These are phyloP conservation scores for Aphanocladium album DNA, from an alignment of 2,329 filamentous ascomycete genomes.

Conservation along the genomic window DNA sequence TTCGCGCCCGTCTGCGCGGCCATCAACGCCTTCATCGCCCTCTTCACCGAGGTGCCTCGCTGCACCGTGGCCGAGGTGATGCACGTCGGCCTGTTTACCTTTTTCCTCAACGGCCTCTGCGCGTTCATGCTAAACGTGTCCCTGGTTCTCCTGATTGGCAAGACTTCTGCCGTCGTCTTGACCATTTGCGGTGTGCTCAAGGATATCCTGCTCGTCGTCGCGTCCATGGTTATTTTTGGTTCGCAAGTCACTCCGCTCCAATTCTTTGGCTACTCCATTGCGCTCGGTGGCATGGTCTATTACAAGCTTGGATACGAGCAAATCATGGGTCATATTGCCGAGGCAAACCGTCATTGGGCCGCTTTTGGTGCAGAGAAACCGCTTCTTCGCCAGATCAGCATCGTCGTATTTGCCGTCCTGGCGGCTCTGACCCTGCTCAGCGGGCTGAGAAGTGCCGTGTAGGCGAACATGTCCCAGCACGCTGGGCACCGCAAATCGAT, in stretches of 20 bases:
- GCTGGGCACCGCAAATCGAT: neutral
- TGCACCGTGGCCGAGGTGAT: constrained; percentile 66
- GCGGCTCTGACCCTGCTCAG: neutral
- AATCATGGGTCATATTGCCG: constrained; percentile 64
- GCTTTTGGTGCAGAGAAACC: constrained; percentile 69
- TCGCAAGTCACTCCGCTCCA: constrained; percentile 70
- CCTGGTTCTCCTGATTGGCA: constrained; percentile 82
- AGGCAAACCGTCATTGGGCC: constrained; percentile 66
- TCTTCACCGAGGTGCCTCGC: constrained; percentile 68
- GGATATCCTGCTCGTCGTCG: constrained; percentile 76
- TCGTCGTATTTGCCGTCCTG: constrained; percentile 26
- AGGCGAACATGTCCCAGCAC: neutral
- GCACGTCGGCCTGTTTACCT: constrained; percentile 65
- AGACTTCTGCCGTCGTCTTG: constrained; percentile 79
- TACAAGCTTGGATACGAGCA: constrained; percentile 74
- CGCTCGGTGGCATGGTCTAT: constrained; percentile 71
- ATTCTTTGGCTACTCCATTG: constrained; percentile 79
- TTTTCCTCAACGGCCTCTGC: constrained; percentile 70
- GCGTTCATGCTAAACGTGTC: constrained; percentile 81
- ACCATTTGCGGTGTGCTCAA: constrained; percentile 85
- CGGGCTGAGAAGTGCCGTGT: neutral
- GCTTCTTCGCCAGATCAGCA: constrained; percentile 61
- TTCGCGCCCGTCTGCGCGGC: constrained; percentile 78
- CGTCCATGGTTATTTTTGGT: constrained; percentile 77
- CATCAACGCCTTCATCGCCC: constrained; percentile 72